phyloP scores from a whole-genome alignment of 305 asterid genomes.

The Fraxinus latifolia region DNA sequence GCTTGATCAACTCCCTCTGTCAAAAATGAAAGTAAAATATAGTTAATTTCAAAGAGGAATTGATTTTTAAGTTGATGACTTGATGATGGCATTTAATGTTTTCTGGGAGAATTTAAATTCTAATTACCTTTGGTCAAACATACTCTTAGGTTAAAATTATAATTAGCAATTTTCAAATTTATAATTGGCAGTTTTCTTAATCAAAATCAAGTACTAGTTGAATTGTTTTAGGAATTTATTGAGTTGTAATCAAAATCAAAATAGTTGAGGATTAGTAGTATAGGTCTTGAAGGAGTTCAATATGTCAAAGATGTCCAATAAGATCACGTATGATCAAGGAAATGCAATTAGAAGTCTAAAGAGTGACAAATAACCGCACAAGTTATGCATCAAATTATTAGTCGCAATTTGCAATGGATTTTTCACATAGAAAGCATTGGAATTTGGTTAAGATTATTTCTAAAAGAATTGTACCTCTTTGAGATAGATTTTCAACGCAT shows the following conservation, averaged over 20 bases:
- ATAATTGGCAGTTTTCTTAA: too few species aligned
- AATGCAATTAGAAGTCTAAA: neutral
- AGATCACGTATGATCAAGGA: neutral
- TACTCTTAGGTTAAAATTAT: neutral
- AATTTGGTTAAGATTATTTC: neutral
- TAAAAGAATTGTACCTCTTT: neutral
- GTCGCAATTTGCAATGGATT: too few species aligned
- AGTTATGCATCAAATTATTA: neutral
- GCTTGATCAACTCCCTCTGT: conserved; percentile 20
- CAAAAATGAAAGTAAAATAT: neutral
- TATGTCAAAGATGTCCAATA: neutral
- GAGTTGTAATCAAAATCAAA: neutral
- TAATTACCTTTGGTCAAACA: neutral
- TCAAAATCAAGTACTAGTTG: neutral
- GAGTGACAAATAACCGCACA: neutral
- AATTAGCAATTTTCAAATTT: neutral
- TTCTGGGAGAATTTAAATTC: neutral
- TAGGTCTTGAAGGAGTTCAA: neutral
- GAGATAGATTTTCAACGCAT: neutral
- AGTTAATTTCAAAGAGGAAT: neutral
- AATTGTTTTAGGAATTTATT: neutral
- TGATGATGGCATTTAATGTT: neutral
- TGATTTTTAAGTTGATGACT: neutral
- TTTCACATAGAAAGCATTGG: neutral
- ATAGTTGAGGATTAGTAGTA: neutral